Conservation (phyloP, 805 yeast species). For the Yarrowia hollandica region DNA sequence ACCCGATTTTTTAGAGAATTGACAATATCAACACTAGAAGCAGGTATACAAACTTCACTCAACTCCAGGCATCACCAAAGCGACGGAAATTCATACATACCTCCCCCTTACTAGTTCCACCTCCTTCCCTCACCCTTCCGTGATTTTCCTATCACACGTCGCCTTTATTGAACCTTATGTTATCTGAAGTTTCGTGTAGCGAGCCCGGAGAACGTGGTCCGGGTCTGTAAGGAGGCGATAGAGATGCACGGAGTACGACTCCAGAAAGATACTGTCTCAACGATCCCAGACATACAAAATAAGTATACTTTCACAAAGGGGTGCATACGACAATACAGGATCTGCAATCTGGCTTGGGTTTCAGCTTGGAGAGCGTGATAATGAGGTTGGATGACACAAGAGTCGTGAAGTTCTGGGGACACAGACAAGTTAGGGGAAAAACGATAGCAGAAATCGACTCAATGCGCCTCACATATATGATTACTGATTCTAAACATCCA, state of each 20-base stretch:
- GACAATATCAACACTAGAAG: no score
- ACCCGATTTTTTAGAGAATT: not conserved
- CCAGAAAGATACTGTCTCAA: not conserved
- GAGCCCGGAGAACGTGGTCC: no score
- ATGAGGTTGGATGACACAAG: not conserved
- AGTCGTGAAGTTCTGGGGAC: not conserved
- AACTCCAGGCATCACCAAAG: no score
- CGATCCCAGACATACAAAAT: not conserved
- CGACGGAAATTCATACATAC: no score
- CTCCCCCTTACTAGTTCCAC: no score
- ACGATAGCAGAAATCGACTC: not conserved
- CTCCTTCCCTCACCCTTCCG: no score
- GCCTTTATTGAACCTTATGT: not conserved
- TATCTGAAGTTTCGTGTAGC: not conserved
- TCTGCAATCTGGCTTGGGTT: not conserved
- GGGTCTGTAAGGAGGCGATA: not conserved
- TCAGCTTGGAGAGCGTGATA: conserved; percentile 4
- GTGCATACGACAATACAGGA: no score
- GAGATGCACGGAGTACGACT: not conserved
- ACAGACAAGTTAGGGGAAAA: not conserved
- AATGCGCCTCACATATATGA: no score
- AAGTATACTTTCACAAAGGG: no score
- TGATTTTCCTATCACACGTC: not conserved
- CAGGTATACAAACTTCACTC: no score
- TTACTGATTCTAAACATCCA: no score